Evolutionary conservation across 2,329 filamentous ascomycete genomes (phyloP).

Genomic region (Paecilomyces variotii): DNA sequence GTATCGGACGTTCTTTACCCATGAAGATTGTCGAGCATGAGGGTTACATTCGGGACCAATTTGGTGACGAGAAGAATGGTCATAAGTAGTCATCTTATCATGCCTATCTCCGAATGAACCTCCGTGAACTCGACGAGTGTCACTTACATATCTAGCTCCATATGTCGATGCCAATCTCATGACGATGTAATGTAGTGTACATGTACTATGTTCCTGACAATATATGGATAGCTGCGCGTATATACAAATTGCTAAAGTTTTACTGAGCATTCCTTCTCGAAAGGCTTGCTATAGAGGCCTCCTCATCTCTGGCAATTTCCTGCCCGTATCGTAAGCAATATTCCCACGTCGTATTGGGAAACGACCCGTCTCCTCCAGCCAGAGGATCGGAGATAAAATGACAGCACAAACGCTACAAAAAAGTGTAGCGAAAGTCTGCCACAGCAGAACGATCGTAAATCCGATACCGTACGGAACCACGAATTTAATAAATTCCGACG

Average conservation of each 20-base stretch:
- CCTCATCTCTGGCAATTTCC: background rate
- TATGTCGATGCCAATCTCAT: no score
- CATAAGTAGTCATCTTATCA: background rate
- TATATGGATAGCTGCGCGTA: background rate
- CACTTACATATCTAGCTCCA: no score
- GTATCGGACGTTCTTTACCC: constrained; percentile 60
- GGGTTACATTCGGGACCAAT: constrained; percentile 41
- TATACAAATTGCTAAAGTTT: background rate
- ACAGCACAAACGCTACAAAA: constrained; percentile 56
- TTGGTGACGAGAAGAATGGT: background rate
- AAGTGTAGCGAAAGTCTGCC: constrained; percentile 58
- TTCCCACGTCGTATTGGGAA: background rate
- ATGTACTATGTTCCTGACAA: background rate
- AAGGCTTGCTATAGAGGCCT: background rate
- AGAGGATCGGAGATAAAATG: constrained; percentile 43
- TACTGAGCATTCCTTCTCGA: background rate
- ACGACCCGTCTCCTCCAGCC: constrained; percentile 35
- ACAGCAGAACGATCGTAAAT: constrained; percentile 48
- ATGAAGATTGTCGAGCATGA: constrained; percentile 59
- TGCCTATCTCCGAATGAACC: no score
- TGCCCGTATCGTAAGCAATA: background rate
- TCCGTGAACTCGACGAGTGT: no score
- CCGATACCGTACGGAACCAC: constrained; percentile 54
- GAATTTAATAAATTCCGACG: constrained; percentile 68
- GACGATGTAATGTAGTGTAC: no score